Evolutionary conservation across 192 early-diverging fungal species (phyloP).

Genomic region (Funneliformis mosseae): DNA sequence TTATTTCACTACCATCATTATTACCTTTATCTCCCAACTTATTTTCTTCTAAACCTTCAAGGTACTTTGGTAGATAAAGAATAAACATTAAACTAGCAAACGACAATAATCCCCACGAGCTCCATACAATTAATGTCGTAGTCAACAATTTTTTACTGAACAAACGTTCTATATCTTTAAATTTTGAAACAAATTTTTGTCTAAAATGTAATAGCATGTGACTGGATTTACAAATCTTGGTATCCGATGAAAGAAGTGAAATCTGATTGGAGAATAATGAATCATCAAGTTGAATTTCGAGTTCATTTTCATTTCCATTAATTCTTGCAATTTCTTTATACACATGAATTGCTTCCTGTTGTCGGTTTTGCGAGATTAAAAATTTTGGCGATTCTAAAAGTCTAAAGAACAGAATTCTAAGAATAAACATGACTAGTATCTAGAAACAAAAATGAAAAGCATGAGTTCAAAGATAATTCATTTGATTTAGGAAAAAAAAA

Average conservation of each 20-base stretch:
- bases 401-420: conserved; percentile 64
- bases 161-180: conserved; percentile 50
- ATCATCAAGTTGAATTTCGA: conserved; percentile 33
- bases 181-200: not conserved
- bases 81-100: conserved; percentile 87
- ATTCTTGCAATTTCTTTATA: conserved; percentile 64
- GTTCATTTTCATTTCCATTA: conserved; percentile 52
- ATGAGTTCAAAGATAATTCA: not conserved
- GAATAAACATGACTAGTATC: conserved; percentile 71
- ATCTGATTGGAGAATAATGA: not conserved
- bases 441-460: conserved; percentile 14
- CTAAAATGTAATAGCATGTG: conserved; percentile 10
- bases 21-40: conserved; percentile 3
- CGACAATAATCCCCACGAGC: conserved; percentile 77
- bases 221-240: not conserved
- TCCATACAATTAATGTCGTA: conserved; percentile 74
- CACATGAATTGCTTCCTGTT: conserved; percentile 69
- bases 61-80: conserved; percentile 78
- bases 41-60: conserved; percentile 50
- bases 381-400: conserved; percentile 83
- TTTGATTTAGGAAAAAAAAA: not conserved
- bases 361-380: conserved; percentile 63
- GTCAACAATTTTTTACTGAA: conserved; percentile 53
- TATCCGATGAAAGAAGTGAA: not conserved
- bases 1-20: not conserved